These are phyloP conservation scores for Calamus simplicifolius DNA, from an alignment of 176 grass and related monocot genomes.

Conservation along the genomic window DNA sequence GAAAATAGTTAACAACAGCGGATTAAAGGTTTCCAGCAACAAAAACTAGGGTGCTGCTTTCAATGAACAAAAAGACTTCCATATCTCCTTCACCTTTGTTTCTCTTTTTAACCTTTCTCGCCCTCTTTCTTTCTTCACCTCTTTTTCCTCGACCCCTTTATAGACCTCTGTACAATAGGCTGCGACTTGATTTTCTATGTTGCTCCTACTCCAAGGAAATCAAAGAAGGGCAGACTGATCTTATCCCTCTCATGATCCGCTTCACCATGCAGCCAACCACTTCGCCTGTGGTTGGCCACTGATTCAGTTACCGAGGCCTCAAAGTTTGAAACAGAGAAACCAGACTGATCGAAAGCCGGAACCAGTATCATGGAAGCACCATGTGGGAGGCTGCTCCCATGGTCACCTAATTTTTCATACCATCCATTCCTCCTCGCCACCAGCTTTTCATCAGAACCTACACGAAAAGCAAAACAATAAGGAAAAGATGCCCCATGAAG, in stretches of 20 bases:
- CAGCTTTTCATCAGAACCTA: slow-evolving; percentile 7
- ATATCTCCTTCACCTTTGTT: not conserved
- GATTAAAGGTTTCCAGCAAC: slow-evolving; percentile 4
- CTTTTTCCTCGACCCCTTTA: not conserved
- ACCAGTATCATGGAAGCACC: not conserved
- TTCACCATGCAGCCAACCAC: not conserved
- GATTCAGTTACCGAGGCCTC: not conserved
- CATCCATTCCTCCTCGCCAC: not conserved
- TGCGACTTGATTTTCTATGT: not conserved
- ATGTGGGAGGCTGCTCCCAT: not conserved
- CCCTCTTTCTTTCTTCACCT: not conserved
- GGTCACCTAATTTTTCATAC: not conserved
- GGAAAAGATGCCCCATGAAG: too few relatives aligned
- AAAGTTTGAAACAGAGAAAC: not conserved
- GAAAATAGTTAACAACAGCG: not conserved
- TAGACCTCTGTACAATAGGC: not conserved
- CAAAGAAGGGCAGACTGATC: slow-evolving; percentile 2
- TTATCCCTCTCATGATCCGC: not conserved
- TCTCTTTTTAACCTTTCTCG: not conserved
- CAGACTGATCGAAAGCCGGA: not conserved
- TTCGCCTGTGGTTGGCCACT: not conserved
- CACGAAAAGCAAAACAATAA: not conserved
- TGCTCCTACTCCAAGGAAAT: slow-evolving; percentile 14
- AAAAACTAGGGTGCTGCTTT: not conserved
- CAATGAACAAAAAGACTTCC: too few relatives aligned